These are phyloP conservation scores for Populus pruinosa DNA, from an alignment of 345 rosid genomes.

Conservation along the genomic window DNA sequence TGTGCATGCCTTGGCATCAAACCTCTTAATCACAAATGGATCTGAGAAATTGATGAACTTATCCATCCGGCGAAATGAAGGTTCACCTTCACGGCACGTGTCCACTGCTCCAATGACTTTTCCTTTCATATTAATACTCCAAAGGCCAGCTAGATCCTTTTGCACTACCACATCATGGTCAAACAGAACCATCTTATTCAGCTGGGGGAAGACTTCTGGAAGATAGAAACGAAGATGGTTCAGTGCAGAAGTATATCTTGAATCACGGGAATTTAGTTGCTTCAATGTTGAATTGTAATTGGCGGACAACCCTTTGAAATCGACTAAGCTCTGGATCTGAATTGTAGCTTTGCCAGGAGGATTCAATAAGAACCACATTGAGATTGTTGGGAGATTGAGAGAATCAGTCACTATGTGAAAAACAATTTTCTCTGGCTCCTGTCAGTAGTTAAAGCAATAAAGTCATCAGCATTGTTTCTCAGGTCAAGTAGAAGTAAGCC, in stretches of 20 bases:
- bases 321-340: conserved; percentile 27
- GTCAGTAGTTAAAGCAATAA: conserved; percentile 16
- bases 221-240: conserved; percentile 34
- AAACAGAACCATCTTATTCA: conserved; percentile 25
- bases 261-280: conserved; percentile 45
- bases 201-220: conserved; percentile 26
- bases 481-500: not conserved
- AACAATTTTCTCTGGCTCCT: conserved; percentile 27
- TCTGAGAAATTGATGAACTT: conserved; percentile 28
- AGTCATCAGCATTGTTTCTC: conserved; percentile 1
- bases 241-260: conserved; percentile 21
- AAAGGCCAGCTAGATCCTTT: conserved; percentile 20
- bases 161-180: conserved; percentile 33
- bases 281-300: conserved; percentile 33
- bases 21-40: conserved; percentile 24
- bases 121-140: conserved; percentile 26
- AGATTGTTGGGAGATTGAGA: conserved; percentile 30
- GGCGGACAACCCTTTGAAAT: conserved; percentile 11
- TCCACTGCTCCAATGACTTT: conserved; percentile 32
- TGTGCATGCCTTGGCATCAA: conserved; percentile 21
- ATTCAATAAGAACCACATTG: conserved; percentile 32
- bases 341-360: conserved; percentile 26
- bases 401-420: conserved; percentile 29
- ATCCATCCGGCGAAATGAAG: conserved; percentile 27
- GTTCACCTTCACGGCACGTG: conserved; percentile 36